These are phyloP conservation scores for Colletotrichum euphorbiae DNA, from an alignment of 2,329 filamentous ascomycete species.

Conservation along the genomic window DNA sequence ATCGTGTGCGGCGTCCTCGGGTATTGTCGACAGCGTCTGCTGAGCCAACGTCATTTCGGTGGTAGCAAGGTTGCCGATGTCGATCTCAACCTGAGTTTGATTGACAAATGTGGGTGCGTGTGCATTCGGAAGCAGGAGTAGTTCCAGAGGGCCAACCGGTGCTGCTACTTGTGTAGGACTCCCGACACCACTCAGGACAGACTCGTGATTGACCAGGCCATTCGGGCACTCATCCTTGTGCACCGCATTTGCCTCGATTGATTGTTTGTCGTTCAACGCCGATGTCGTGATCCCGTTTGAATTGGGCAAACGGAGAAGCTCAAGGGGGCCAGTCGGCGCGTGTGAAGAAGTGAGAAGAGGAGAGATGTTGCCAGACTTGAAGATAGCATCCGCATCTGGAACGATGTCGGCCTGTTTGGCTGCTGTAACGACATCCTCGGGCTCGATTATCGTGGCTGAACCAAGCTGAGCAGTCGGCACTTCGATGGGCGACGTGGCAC, in stretches of 20 bases:
- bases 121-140: slow-evolving; percentile 68
- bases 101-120: not conserved
- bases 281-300: slow-evolving; percentile 46
- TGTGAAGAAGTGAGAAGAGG: not conserved
- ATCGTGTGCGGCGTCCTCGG: slow-evolving; percentile 1
- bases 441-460: not conserved
- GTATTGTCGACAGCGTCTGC: slow-evolving; percentile 31
- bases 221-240: not conserved
- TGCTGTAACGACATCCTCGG: not conserved
- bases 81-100: not conserved
- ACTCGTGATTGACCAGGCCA: not conserved
- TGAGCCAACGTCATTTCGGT: not conserved
- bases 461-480: not conserved
- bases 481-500: not conserved
- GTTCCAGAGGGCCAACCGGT: slow-evolving; percentile 56
- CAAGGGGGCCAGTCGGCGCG: slow-evolving; percentile 53
- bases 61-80: not conserved
- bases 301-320: slow-evolving; percentile 68
- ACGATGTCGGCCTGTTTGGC: not conserved
- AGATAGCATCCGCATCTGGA: not conserved
- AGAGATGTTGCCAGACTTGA: not conserved
- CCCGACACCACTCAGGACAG: not conserved
- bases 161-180: slow-evolving; percentile 15
- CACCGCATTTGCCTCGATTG: not conserved
- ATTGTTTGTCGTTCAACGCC: not conserved